Conservation (phyloP, 192 early-diverging fungal species). For the Phycomyces nitens region DNA sequence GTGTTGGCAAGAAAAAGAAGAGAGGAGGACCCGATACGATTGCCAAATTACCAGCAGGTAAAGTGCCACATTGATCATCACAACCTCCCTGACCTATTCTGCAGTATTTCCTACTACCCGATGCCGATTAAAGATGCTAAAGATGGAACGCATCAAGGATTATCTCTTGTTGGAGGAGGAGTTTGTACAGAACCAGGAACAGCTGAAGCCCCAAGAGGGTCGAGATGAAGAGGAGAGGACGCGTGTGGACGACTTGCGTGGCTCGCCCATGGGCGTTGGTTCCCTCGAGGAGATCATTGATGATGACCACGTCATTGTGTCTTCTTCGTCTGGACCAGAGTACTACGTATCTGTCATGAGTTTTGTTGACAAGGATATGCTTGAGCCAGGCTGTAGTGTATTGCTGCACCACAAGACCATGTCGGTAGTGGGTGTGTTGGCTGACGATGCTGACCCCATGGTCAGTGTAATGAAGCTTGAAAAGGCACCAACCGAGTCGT, state of each 20-base stretch:
- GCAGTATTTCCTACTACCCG: slow-evolving; percentile 93
- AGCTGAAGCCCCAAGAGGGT: slow-evolving; percentile 95
- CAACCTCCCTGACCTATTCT: neutral
- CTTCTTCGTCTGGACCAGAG: slow-evolving; percentile 85
- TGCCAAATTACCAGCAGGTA: slow-evolving; percentile 89
- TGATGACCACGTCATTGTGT: slow-evolving; percentile 98
- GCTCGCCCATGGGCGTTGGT: slow-evolving; percentile 95
- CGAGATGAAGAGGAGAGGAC: slow-evolving; percentile 90
- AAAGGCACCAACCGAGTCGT: slow-evolving; percentile 98
- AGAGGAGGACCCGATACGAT: slow-evolving; percentile 91
- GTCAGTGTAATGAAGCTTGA: slow-evolving; percentile 99
- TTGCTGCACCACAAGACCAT: slow-evolving; percentile 90
- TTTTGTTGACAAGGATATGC: slow-evolving; percentile 98
- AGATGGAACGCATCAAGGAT: slow-evolving; percentile 98
- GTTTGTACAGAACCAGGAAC: slow-evolving; percentile 98
- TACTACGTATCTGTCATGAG: slow-evolving; percentile 98
- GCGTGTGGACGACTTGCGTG: slow-evolving; percentile 92
- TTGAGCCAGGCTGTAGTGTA: slow-evolving; percentile 96
- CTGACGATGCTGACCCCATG: slow-evolving; percentile 96
- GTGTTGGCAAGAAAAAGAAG: slow-evolving; percentile 97
- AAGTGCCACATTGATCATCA: neutral
- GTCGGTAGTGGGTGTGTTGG: slow-evolving; percentile 92
- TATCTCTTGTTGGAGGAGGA: slow-evolving; percentile 98
- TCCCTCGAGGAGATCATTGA: slow-evolving; percentile 98
- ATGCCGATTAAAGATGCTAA: slow-evolving; percentile 95